Conservation (phyloP, 1,139 yeast genomes). For the Scheffersomyces insectosa region DNA sequence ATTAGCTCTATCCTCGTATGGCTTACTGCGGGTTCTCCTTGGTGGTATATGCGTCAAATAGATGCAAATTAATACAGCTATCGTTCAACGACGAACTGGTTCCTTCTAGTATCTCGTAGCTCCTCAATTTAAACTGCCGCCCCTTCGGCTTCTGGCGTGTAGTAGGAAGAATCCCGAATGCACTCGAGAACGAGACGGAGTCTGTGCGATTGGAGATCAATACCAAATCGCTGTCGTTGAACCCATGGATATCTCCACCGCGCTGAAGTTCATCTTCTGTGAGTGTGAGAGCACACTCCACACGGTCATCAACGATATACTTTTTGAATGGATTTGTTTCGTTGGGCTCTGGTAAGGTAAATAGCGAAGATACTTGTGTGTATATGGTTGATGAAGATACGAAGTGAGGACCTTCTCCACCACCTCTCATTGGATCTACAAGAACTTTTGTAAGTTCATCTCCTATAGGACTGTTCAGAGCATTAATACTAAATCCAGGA, state of each 20-base stretch:
- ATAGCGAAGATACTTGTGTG: constrained; percentile 19
- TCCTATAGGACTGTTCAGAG: constrained; percentile 3
- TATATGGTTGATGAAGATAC: not conserved
- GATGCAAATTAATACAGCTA: constrained; percentile 66
- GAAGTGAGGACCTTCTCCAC: not conserved
- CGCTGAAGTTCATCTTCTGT: constrained; percentile 34
- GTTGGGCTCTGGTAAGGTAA: constrained; percentile 38
- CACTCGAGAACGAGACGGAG: constrained; percentile 19
- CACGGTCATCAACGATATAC: constrained; percentile 20
- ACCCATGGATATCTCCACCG: constrained; percentile 35
- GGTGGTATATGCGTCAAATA: constrained; percentile 74
- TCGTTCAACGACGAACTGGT: constrained; percentile 61
- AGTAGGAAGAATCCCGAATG: constrained; percentile 20
- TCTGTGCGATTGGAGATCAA: constrained; percentile 19
- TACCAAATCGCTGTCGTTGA: constrained; percentile 30
- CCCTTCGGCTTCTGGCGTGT: constrained; percentile 6
- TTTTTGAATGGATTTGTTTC: constrained; percentile 26
- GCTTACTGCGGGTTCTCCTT: constrained; percentile 60
- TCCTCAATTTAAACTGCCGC: constrained; percentile 30
- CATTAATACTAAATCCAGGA: constrained; percentile 8
- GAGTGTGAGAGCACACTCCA: constrained; percentile 30
- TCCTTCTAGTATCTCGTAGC: constrained; percentile 73
- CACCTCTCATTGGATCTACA: constrained; percentile 3
- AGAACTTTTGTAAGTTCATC: constrained; percentile 5
- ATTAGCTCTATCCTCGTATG: not conserved